Evolutionary conservation across 2,329 filamentous ascomycete genomes (phyloP).

Genomic region (Fulvia fulva): DNA sequence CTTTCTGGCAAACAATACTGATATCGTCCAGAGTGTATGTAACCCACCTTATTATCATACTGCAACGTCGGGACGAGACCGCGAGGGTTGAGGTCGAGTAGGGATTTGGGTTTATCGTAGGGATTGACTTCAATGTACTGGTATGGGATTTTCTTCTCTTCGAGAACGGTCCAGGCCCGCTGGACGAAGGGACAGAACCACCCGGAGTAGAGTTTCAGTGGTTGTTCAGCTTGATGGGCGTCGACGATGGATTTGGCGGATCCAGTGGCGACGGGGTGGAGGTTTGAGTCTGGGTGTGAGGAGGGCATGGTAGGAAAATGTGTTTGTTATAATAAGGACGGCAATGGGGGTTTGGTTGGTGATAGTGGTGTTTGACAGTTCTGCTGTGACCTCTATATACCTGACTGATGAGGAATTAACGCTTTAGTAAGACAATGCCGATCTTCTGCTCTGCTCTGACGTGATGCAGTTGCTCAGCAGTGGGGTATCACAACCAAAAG

Average conservation of each 20-base stretch:
- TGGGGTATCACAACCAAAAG: slow-evolving; percentile 9
- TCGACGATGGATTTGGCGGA: slow-evolving; percentile 38
- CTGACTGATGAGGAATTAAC: slow-evolving; percentile 1
- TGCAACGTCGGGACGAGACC: slow-evolving; percentile 70
- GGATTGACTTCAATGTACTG: slow-evolving; percentile 70
- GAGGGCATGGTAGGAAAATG: slow-evolving; percentile 9
- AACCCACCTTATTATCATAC: slow-evolving; percentile 48
- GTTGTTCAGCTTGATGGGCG: slow-evolving; percentile 29
- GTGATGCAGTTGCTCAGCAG: slow-evolving; percentile 4
- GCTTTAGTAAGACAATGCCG: neutral
- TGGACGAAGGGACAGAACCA: slow-evolving; percentile 60
- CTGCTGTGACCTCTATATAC: neutral
- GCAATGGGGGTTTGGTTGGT: no score
- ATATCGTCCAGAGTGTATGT: no score
- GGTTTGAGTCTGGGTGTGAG: slow-evolving; percentile 43
- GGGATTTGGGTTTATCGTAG: slow-evolving; percentile 65
- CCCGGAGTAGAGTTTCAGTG: slow-evolving; percentile 34
- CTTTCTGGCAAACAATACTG: no score
- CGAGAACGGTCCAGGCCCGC: slow-evolving; percentile 67
- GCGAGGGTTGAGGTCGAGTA: slow-evolving; percentile 69
- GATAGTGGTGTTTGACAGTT: neutral
- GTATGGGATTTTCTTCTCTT: slow-evolving; percentile 69
- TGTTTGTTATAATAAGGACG: no score
- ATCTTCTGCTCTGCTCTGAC: neutral
- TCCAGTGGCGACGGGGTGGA: slow-evolving; percentile 45